Evolutionary conservation across 371 early-diverging fungal species (phyloP).

Genomic region (Mortierella sp.): DNA sequence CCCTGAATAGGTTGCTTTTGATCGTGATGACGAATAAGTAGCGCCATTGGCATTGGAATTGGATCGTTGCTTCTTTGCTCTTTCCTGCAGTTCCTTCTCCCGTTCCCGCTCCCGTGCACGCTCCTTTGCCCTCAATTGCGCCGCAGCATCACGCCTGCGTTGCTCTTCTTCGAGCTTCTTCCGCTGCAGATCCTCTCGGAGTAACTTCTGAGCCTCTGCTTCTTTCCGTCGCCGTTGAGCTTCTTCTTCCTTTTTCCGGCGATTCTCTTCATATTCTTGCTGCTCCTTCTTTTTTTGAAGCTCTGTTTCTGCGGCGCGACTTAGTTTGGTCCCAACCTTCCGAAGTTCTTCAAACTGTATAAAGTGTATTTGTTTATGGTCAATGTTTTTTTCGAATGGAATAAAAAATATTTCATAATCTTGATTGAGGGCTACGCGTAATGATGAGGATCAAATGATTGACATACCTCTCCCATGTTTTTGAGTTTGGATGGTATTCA

Average conservation of each 20-base stretch:
- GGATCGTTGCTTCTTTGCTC: conserved; percentile 29
- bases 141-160: conserved; percentile 27
- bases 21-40: conserved; percentile 42
- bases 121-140: conserved; percentile 44
- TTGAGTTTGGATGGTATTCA: too few relatives aligned
- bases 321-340: conserved; percentile 47
- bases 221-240: conserved; percentile 30
- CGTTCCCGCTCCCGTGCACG: conserved; percentile 39
- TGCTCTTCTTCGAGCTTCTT: conserved; percentile 42
- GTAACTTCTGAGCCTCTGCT: conserved; percentile 32
- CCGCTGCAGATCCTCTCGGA: conserved; percentile 35
- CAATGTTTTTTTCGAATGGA: conserved; percentile 7
- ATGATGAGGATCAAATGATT: neutral
- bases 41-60: conserved; percentile 29
- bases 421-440: neutral
- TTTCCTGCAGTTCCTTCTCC: conserved; percentile 31
- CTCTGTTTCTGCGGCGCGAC: conserved; percentile 40
- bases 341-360: conserved; percentile 48
- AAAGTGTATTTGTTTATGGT: neutral
- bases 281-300: conserved; percentile 48
- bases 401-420: neutral
- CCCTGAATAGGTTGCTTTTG: conserved; percentile 26
- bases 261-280: conserved; percentile 35
- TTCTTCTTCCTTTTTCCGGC: conserved; percentile 47
- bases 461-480: conserved; percentile 9